These are phyloP conservation scores for Tetradesmus lagerheimii DNA, from an alignment of 139 green algal genomes.

Conservation along the genomic window DNA sequence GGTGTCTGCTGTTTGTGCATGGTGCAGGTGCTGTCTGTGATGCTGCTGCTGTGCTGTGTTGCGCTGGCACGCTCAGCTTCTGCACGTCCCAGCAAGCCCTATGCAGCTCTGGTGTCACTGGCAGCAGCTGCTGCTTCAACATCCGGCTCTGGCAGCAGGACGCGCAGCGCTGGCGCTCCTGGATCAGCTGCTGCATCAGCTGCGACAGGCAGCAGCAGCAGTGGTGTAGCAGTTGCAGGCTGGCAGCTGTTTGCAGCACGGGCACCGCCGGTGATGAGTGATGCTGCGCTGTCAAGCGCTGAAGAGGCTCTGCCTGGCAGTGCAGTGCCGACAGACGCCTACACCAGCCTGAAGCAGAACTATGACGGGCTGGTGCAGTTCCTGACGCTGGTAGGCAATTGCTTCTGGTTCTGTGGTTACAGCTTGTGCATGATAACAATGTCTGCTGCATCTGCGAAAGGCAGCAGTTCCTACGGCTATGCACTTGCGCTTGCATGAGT, in stretches of 20 bases:
- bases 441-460: no score
- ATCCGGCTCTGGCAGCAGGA: neutral
- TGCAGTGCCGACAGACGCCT: conserved; percentile 43
- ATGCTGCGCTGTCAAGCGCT: neutral
- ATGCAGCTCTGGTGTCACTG: neutral
- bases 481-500: no score
- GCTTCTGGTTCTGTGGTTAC: no score
- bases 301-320: conserved; percentile 2
- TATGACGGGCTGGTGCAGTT: conserved; percentile 43
- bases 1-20: neutral
- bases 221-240: neutral
- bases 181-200: neutral
- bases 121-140: neutral
- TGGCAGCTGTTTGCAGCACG: neutral
- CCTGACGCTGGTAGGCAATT: conserved; percentile 25
- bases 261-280: neutral
- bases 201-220: neutral
- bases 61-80: neutral
- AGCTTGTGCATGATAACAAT: no score
- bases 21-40: conserved; percentile 31
- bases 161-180: neutral
- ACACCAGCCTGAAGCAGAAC: conserved; percentile 52
- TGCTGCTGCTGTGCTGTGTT: neutral
- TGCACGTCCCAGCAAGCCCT: neutral
- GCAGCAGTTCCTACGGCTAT: no score